Evolutionary conservation across 192 early-diverging fungal species (phyloP).

Genomic region (Backusella morwellensis): DNA sequence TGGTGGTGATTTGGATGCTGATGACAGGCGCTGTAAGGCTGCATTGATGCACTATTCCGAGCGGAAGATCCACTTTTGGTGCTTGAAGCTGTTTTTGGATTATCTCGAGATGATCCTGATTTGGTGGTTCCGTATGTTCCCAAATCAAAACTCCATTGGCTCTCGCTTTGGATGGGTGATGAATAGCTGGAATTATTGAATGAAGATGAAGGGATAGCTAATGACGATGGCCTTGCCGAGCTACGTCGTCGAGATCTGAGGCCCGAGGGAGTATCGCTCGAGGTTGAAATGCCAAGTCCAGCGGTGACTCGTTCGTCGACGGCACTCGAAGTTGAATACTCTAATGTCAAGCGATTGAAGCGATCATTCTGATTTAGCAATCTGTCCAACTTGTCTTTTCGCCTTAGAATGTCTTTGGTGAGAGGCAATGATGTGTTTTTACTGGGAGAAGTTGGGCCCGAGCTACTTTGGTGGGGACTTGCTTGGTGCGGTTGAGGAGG

Average conservation of each 20-base stretch:
- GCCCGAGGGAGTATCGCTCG: not conserved
- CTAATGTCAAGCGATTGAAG: not conserved
- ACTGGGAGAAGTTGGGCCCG: not conserved
- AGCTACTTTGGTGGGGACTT: not conserved
- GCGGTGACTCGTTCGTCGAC: slow-evolving; percentile 21
- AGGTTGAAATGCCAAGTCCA: slow-evolving; percentile 17
- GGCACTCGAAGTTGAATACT: slow-evolving; percentile 5
- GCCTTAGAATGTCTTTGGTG: slow-evolving; percentile 23
- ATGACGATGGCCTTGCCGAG: not conserved
- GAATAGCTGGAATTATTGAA: not conserved
- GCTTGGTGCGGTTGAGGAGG: not conserved
- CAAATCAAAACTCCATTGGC: slow-evolving; percentile 15
- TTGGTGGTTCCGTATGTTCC: not conserved
- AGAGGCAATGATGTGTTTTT: slow-evolving; percentile 26
- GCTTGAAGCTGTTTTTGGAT: not conserved
- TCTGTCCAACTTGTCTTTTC: slow-evolving; percentile 30
- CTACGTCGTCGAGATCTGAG: not conserved
- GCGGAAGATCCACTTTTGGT: not conserved
- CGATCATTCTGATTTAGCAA: not conserved
- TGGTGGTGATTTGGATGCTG: not conserved
- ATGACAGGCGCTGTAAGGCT: not conserved
- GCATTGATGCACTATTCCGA: slow-evolving; percentile 14
- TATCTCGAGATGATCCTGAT: not conserved
- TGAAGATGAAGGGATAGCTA: not conserved
- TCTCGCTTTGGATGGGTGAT: not conserved